Base-by-base conservation (phyloP, 306 rosid species). In the Castanea sativa region DNA sequence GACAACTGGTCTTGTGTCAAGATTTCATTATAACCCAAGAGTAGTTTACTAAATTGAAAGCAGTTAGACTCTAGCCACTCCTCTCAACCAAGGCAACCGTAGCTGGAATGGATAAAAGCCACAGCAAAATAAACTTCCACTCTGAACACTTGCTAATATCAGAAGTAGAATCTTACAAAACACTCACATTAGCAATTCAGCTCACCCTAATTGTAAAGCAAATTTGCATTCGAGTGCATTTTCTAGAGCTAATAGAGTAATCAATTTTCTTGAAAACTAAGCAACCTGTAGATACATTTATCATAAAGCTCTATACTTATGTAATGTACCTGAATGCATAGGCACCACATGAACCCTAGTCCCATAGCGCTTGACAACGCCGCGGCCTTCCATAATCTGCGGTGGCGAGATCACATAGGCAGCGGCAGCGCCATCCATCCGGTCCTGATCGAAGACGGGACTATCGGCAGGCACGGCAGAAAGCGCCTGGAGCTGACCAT, bases 401-500 rank as follows among this genome's bases (percentile, higher is more conserved):
- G 99, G 99, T 0, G 98, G 96, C 1, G 92, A 78, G 57, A 93
- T 81, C 6, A 96, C 97, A 30, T 80, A 96, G 5, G 92, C 76
- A 0, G 97, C 87, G 61, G 61, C 78, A 5, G 83, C 76, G 18
- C 91, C 87, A 30, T 91, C 97, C 0, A 76, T 73, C 20, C 91
- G 87, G 78, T 91, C 95, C 73, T 87, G 96, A 85, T 96, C 98
- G 84, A 96, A 81, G 21, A 86, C 79, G 13, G 90, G 78, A 60
- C 87, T 53, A 82, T 93, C 96, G 1, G 94, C 86, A 0, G 99
- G 94, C 76, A 93, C 88, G 4, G 89, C 68, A 4, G 99, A 93
- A 7, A 96, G 81, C 2, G 97, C 94, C 89, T 96, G 99, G 33
- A 93, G 99, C 93, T 96, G 99, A 5, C 99, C 98, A 9, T 91